Evolutionary conservation across 208 protist genomes (phyloP), one percentile per base, ranked within the genome.

Genomic region (Trypanosomatidae sp.): DNA sequence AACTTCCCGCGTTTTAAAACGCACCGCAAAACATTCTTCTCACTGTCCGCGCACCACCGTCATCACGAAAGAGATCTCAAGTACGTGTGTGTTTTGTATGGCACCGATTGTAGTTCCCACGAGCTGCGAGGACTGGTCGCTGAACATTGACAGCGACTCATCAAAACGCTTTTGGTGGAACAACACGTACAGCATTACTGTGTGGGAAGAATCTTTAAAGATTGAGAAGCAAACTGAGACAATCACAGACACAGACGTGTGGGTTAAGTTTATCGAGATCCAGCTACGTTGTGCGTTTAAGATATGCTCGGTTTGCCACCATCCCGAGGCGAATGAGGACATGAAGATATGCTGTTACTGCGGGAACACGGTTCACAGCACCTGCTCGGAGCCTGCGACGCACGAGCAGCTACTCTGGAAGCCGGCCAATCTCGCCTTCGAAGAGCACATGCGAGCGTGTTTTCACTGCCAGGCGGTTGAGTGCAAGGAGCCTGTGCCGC

Each of bases 341-440:
- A 84, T 93, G 81, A 87, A 83, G 59, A 62, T 95, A 1, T 95
- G 91, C 60, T 95, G 88, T 68, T 93, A 92, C 69, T 95, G 91
- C 66, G 88, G 82, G 2, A 65, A 55, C 25, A 89, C 84, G 22
- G 83, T 95, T 3, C 91, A 95, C 52, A 41, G 46, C 1, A 59
- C 36, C 0, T 95, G 91, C 67, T 95, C 91, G 8, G 80, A 76
- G 36, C 65, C 68, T 22, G 82, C 88, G 3, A 73, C 76, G 3
- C 36, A 46, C 0, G 75, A 80, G 22, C 88, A 95, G 70, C 85
- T 92, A 15, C 73, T 69, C 7, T 93, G 83, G 70, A 95, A 95
- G 46, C 68, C 79, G 1, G 88, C 89, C 0, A 95, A 95, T 69
- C 77, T 74, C 28, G 62, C 62, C 1, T 92, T 86, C 66, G 52